A percentile compares a stretch with the other conserved stretches of the same genome.
These are phyloP conservation scores for Cyberlindnera maritima DNA, from an alignment of 805 yeast genomes.

Conservation along the genomic window DNA sequence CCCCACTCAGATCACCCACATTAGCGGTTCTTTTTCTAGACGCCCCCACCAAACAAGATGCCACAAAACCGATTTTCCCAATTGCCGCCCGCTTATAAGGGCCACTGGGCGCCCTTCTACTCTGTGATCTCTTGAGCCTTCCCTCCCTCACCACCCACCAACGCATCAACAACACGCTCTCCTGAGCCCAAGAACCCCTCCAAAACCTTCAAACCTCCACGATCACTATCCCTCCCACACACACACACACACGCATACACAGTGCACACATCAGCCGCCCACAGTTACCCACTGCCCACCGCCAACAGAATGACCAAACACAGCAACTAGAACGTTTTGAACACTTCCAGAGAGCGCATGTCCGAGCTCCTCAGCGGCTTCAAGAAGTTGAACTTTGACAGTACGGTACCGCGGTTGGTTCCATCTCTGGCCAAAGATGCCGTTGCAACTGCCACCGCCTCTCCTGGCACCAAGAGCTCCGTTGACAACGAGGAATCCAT, in stretches of 20 bases:
- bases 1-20: too few species aligned
- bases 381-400: slow-evolving; percentile 19
- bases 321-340: slow-evolving; percentile 1
- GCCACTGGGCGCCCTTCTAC: too few species aligned
- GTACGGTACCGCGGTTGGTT: not conserved
- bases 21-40: too few species aligned
- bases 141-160: too few species aligned
- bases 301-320: not conserved
- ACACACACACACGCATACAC: not conserved
- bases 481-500: slow-evolving; percentile 16
- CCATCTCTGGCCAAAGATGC: not conserved
- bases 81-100: too few species aligned
- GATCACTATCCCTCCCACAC: not conserved
- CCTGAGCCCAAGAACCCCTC: too few species aligned
- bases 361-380: slow-evolving; percentile 27
- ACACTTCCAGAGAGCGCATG: slow-evolving; percentile 23
- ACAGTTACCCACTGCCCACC: not conserved
- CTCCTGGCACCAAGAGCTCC: slow-evolving; percentile 4
- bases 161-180: too few species aligned
- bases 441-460: too few species aligned
- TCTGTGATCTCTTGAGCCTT: too few species aligned
- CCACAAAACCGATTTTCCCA: not conserved
- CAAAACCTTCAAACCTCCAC: too few species aligned
- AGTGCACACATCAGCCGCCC: too few species aligned
- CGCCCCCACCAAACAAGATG: too few species aligned